These are phyloP conservation scores for Trichoderma pleuroti DNA, from an alignment of 2,329 filamentous ascomycete species.

Conservation along the genomic window DNA sequence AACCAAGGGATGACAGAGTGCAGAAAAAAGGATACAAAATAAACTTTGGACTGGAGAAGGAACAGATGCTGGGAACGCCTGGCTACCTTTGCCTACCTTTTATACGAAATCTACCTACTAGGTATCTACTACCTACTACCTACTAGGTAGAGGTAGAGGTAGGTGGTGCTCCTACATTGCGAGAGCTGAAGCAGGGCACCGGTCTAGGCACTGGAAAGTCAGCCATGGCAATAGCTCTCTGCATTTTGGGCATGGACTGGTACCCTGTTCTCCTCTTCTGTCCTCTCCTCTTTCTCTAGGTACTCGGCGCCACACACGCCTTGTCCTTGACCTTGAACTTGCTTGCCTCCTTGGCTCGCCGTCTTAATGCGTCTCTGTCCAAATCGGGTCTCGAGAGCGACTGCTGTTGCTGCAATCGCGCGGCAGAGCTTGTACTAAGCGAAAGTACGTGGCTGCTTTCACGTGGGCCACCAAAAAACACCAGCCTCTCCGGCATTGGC, in stretches of 20 bases:
- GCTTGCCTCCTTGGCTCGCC: neutral
- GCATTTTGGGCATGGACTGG: neutral
- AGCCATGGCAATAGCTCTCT: neutral
- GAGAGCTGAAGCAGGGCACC: neutral
- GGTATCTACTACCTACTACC: no score
- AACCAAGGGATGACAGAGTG: neutral
- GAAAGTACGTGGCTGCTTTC: neutral
- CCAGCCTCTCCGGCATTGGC: neutral
- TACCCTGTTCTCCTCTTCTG: neutral
- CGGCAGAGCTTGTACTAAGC: neutral
- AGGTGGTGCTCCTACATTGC: neutral
- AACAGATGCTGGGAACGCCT: neutral
- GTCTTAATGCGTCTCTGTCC: neutral
- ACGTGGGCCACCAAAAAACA: neutral
- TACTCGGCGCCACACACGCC: neutral
- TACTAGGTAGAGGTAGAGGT: no score
- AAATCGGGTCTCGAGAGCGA: neutral
- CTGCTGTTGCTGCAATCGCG: neutral
- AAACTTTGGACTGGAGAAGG: neutral
- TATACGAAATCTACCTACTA: neutral
- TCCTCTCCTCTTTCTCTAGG: no score
- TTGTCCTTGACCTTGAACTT: neutral
- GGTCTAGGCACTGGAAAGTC: neutral
- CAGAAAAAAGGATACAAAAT: neutral
- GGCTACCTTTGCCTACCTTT: neutral